Conservation (phyloP, 352 stramenopile genomes). For the Phytophthora syringae region DNA sequence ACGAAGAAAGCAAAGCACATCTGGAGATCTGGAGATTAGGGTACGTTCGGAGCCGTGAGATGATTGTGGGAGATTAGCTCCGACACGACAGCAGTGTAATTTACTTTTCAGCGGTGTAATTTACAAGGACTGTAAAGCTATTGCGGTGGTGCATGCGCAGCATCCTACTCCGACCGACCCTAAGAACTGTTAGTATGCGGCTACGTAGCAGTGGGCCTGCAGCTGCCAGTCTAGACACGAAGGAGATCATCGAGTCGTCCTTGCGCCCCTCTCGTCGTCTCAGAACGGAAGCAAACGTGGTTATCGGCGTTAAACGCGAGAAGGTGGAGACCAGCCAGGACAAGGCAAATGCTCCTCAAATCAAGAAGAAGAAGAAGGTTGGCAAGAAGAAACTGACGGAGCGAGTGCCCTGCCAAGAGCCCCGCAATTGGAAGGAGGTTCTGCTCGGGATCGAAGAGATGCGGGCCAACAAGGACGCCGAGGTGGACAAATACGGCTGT, state of each 20-base stretch:
- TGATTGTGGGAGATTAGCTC: no score
- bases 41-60: no score
- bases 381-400: constrained; percentile 27
- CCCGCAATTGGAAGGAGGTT: constrained; percentile 62
- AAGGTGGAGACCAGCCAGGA: constrained; percentile 22
- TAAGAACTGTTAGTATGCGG: constrained; percentile 45
- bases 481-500: constrained; percentile 77
- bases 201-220: constrained; percentile 32
- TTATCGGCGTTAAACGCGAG: constrained; percentile 32
- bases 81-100: no score
- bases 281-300: constrained; percentile 8
- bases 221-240: constrained; percentile 11
- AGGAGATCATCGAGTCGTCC: constrained; percentile 7
- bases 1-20: no score
- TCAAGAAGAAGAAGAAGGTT: constrained; percentile 28
- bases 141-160: constrained; percentile 35
- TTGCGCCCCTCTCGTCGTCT: background rate
- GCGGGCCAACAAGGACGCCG: constrained; percentile 61
- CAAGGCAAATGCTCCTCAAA: constrained; percentile 4
- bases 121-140: no score
- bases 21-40: no score
- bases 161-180: background rate
- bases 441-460: constrained; percentile 71
- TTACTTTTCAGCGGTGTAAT: no score
- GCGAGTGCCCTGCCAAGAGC: constrained; percentile 33